Evolutionary conservation across 345 rosid species (phyloP).

Genomic region (Reutealis trisperma): DNA sequence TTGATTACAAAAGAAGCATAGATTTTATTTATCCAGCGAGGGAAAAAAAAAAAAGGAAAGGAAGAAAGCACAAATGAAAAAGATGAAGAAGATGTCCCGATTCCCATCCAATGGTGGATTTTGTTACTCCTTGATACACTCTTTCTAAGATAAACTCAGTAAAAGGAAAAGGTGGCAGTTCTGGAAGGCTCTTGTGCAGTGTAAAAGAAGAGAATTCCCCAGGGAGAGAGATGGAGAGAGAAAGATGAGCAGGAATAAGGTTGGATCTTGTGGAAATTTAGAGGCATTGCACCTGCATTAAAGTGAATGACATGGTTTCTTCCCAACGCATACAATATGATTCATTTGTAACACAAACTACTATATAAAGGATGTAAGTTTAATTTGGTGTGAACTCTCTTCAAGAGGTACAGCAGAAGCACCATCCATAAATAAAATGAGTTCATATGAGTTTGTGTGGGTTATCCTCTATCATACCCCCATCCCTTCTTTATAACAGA

Average conservation of each 20-base stretch:
- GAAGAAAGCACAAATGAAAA: background rate
- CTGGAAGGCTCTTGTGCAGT: background rate
- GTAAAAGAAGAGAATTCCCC: background rate
- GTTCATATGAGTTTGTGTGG: background rate
- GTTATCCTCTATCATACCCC: background rate
- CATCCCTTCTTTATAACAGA: background rate
- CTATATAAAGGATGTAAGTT: background rate
- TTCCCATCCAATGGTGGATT: background rate
- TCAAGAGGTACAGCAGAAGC: background rate
- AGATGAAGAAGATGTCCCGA: background rate
- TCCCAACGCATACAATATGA: background rate
- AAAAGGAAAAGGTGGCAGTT: background rate
- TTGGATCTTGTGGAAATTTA: background rate
- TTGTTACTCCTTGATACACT: background rate
- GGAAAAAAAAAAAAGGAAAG: background rate
- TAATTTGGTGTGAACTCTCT: background rate
- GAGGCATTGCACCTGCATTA: background rate
- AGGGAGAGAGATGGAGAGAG: background rate
- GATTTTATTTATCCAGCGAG: background rate
- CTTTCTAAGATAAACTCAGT: too few species aligned
- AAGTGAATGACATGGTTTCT: background rate
- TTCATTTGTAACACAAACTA: background rate
- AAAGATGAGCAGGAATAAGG: background rate
- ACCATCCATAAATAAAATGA: background rate
- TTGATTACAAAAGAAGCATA: background rate